Evolutionary conservation across 225 moss, liverwort and hornwort species (phyloP), one percentile per base, ranked within the genome.

Genomic region (Polytrichum commune): DNA sequence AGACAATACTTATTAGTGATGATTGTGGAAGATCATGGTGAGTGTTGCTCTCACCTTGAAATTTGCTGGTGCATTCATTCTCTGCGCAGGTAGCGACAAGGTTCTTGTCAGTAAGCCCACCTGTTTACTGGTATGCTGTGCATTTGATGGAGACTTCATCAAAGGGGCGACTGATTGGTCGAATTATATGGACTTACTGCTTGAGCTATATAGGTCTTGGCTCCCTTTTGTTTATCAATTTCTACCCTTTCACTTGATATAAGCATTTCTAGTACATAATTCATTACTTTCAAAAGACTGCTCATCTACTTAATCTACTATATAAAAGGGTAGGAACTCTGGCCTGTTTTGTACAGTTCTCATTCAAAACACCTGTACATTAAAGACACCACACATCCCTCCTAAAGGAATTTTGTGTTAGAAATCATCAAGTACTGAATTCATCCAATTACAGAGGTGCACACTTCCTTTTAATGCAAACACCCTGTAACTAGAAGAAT

Each of bases 61-160:
- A 62, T 72, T 6, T 54, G 19, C 61, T 63, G 2, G n/a, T n/a
- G 18, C 19, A 23, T 32, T 66, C 66, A 19, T 18, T 72, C 56
- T 75, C 32, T 81, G 65, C 69, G n/a, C 91, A 93, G 89, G 90
- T 97, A 32, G 86, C 93, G 33, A 93, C 93, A 28, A 89, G 92
- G 70, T 97, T 97, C 70, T 75, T 97, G 55, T 97, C 93, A 54
- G 92, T 91, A 68, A 80, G 90, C 82, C 93, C 96, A 71, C 83
- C 96, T 19, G 46, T 97, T 38, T 97, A 92, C 76, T 97, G 96
- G 96, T 93, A 82, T 74, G 92, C 90, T 27, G 91, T 90, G 19
- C 78, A 92, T 71, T 74, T 80, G 58, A 63, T 82, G 73, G 77
- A 78, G 72, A 64, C 79, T 63, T 56, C 65, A 27, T 72, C 27